Conservation (phyloP, 192 early-diverging fungal genomes). For the Chytriomyces sp. region DNA sequence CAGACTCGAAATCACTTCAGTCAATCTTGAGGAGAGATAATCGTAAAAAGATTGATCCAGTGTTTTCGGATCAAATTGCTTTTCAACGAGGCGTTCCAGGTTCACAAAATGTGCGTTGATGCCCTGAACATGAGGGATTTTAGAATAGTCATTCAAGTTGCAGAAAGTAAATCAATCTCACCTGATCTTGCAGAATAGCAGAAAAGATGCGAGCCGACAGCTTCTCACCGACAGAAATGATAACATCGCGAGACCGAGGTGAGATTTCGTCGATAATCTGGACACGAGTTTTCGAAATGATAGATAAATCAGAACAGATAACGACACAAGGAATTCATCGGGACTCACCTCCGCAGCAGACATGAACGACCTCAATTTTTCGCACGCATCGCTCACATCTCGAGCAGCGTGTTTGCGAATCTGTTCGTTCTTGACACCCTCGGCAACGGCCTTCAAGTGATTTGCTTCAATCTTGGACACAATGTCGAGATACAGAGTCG, state of each 20-base stretch:
- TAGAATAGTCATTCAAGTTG: no score
- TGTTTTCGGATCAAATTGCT: conserved; percentile 76
- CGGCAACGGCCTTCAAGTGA: conserved; percentile 73
- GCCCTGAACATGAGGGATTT: conserved; percentile 68
- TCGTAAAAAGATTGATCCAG: conserved; percentile 98
- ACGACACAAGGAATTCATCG: conserved; percentile 13
- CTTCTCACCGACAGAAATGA: conserved; percentile 93
- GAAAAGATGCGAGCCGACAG: conserved; percentile 90
- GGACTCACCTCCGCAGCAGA: conserved; percentile 81
- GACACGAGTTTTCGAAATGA: neutral
- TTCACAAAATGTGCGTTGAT: conserved; percentile 85
- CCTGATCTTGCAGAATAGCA: conserved; percentile 72
- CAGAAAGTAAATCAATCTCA: no score
- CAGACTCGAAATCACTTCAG: conserved; percentile 50
- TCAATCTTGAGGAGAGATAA: conserved; percentile 77
- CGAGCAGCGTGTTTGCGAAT: conserved; percentile 50
- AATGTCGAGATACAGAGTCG: conserved; percentile 72
- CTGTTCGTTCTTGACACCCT: conserved; percentile 42
- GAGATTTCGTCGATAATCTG: conserved; percentile 95
- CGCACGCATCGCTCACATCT: conserved; percentile 79
- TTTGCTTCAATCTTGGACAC: conserved; percentile 82
- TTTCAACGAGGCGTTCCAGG: conserved; percentile 80
- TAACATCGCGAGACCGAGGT: conserved; percentile 92
- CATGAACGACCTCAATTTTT: conserved; percentile 81
- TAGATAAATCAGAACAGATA: neutral